Evolutionary conservation across 2,329 filamentous ascomycete genomes (phyloP), one percentile per base, ranked within the genome.

Genomic region (Stachybotrys chartarum): DNA sequence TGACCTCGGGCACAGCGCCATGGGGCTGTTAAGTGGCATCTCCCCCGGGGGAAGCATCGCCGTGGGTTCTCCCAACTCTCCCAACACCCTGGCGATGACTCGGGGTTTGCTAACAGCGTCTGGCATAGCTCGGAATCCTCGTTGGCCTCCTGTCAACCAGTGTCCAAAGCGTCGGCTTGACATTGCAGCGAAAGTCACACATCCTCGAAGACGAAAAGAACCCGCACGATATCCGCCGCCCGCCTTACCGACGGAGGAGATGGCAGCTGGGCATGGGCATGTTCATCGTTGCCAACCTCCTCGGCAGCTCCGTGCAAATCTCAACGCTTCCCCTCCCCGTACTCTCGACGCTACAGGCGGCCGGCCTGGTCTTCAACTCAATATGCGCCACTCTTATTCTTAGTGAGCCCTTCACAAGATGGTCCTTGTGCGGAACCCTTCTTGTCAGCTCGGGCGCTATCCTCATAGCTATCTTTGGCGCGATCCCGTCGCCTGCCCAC

Each of bases 201-300:
- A 87, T 99, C 63, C 85, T 97, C 68, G 94, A 99, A 77, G 94
- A 99, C 75, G 91, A 95, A 76, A 96, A 96, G 72, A 83, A 85
- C 53, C 81, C 81, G 7, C 87, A 90, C 70, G 85, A 94, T 73
- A 78, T 86, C 57, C 86, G 89, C 63, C 82, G 93, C 58, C 93
- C 94, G 49, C 91, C 94, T 5, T 95, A 97, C 73, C 87, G 88
- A 67, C 84, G 94, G 66, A 84, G 92, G 66, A 83, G 91, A 80
- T 99, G 94, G 94, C 94, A 97, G 82, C 78, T 95, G 59, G 94
- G 94, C 56, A 97, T 99, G 92, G 84, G 86, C 68, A 94, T 99
- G 85, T 99, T 99, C 73, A 85, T 99, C 61, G 79, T 96, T 62
- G 90, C 94, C 59, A 99, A 99, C 70, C 81, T 99, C 55, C 80